phyloP scores from a whole-genome alignment of 2,329 filamentous ascomycete genomes.

The Botrytis byssoidea region DNA sequence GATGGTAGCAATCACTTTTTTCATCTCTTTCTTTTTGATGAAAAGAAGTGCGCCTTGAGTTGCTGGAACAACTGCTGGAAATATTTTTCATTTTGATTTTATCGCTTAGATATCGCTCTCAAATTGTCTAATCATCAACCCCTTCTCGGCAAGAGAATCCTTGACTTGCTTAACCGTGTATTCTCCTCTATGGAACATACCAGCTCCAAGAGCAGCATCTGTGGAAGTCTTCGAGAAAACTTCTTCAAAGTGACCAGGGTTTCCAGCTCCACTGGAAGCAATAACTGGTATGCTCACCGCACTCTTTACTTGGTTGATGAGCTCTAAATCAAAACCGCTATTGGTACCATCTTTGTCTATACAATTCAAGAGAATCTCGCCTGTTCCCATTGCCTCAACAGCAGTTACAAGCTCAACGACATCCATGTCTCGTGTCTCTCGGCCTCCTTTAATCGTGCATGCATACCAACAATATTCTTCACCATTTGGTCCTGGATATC shows the following conservation, averaged over 20 bases:
- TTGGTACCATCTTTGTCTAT: slow-evolving; percentile 97
- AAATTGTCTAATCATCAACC: slow-evolving; percentile 75
- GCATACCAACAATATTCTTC: slow-evolving; percentile 93
- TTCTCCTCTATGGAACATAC: slow-evolving; percentile 96
- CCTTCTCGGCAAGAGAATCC: slow-evolving; percentile 68
- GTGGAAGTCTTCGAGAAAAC: slow-evolving; percentile 84
- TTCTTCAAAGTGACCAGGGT: slow-evolving; percentile 83
- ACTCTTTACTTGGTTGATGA: slow-evolving; percentile 85
- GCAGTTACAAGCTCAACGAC: slow-evolving; percentile 84
- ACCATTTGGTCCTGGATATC: slow-evolving; percentile 67
- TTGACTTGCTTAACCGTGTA: slow-evolving; percentile 96
- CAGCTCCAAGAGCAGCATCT: slow-evolving; percentile 90
- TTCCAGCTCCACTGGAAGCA: slow-evolving; percentile 87
- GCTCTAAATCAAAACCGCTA: slow-evolving; percentile 88
- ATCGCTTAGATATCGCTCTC: slow-evolving; percentile 47
- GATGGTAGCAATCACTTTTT: no score
- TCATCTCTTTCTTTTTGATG: neutral
- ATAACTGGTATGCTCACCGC: slow-evolving; percentile 90
- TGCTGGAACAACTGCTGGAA: neutral
- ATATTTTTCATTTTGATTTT: neutral
- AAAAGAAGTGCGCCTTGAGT: neutral
- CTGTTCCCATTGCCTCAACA: slow-evolving; percentile 92
- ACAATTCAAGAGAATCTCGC: slow-evolving; percentile 94
- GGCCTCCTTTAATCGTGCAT: slow-evolving; percentile 92
- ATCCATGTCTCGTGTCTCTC: slow-evolving; percentile 91